These are phyloP conservation scores for Wakefieldia striispora DNA, from an alignment of 768 basidiomycete species.

Conservation along the genomic window DNA sequence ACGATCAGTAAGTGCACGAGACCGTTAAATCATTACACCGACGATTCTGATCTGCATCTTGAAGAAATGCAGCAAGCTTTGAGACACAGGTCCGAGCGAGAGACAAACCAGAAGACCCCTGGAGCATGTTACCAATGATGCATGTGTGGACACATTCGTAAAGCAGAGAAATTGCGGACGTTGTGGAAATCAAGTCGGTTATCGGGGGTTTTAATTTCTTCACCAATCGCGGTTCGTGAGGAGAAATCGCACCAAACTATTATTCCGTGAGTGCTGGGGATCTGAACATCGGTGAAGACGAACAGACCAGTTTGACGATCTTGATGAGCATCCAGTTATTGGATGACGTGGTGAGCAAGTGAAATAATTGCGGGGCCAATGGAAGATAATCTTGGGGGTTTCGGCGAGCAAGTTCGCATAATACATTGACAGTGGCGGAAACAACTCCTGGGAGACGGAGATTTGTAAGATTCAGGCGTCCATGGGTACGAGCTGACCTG, in stretches of 20 bases:
- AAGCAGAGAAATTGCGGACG: slow-evolving; percentile 89
- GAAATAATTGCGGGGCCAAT: slow-evolving; percentile 91
- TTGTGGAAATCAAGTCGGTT: slow-evolving; percentile 93
- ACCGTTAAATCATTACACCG: slow-evolving; percentile 35
- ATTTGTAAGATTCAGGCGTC: background rate
- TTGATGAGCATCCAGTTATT: slow-evolving; percentile 99
- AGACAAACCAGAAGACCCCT: slow-evolving; percentile 68
- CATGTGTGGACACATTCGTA: slow-evolving; percentile 99
- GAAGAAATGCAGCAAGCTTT: slow-evolving; percentile 87
- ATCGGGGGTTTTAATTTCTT: slow-evolving; percentile 93
- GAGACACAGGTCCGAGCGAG: slow-evolving; percentile 88
- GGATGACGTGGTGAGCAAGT: slow-evolving; percentile 85
- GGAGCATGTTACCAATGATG: slow-evolving; percentile 95
- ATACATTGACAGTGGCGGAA: slow-evolving; percentile 89
- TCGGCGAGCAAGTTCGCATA: slow-evolving; percentile 86
- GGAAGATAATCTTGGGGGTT: slow-evolving; percentile 80
- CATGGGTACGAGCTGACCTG: slow-evolving; percentile 40
- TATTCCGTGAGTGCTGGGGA: background rate
- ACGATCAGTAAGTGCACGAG: slow-evolving; percentile 14
- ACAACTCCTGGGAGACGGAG: slow-evolving; percentile 64
- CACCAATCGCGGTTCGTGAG: slow-evolving; percentile 89
- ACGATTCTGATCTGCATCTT: slow-evolving; percentile 96
- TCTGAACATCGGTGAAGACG: background rate
- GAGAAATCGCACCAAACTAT: slow-evolving; percentile 91
- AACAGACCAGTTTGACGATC: slow-evolving; percentile 86